Evolutionary conservation across 768 basidiomycete genomes (phyloP).

Genomic region (Tricholoma flavovirens): DNA sequence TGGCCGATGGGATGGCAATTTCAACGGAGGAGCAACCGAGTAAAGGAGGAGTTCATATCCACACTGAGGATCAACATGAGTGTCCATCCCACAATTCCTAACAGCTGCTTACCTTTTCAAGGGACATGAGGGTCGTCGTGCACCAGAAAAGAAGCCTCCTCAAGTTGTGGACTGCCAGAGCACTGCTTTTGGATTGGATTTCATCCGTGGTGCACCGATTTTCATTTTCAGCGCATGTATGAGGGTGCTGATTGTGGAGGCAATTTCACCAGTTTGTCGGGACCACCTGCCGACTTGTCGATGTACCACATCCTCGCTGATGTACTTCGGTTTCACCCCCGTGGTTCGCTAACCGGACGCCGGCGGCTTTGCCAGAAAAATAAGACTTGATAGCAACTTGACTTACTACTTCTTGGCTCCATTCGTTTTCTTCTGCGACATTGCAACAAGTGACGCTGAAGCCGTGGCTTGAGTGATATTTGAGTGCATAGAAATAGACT

Average conservation of each 20-base stretch:
- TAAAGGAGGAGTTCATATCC: slow-evolving; percentile 84
- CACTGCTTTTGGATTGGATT: slow-evolving; percentile 65
- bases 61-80: slow-evolving; percentile 42
- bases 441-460: slow-evolving; percentile 47
- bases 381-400: slow-evolving; percentile 91
- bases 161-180: slow-evolving; percentile 76
- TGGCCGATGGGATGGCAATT: slow-evolving; percentile 79
- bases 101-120: slow-evolving; percentile 43
- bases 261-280: slow-evolving; percentile 53
- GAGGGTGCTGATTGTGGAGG: slow-evolving; percentile 56
- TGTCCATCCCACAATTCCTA: background rate
- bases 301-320: background rate
- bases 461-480: slow-evolving; percentile 2
- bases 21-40: slow-evolving; percentile 81
- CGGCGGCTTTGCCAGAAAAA: slow-evolving; percentile 81
- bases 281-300: slow-evolving; percentile 30
- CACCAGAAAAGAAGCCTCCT: slow-evolving; percentile 83
- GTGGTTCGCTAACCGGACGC: slow-evolving; percentile 64
- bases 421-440: slow-evolving; percentile 70
- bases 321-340: slow-evolving; percentile 39
- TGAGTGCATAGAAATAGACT: slow-evolving; percentile 15
- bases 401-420: slow-evolving; percentile 73
- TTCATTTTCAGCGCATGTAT: slow-evolving; percentile 62
- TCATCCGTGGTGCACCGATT: slow-evolving; percentile 60
- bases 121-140: slow-evolving; percentile 72